Conservation (phyloP, 2,329 filamentous ascomycete species). For the Calonectria naviculata region DNA sequence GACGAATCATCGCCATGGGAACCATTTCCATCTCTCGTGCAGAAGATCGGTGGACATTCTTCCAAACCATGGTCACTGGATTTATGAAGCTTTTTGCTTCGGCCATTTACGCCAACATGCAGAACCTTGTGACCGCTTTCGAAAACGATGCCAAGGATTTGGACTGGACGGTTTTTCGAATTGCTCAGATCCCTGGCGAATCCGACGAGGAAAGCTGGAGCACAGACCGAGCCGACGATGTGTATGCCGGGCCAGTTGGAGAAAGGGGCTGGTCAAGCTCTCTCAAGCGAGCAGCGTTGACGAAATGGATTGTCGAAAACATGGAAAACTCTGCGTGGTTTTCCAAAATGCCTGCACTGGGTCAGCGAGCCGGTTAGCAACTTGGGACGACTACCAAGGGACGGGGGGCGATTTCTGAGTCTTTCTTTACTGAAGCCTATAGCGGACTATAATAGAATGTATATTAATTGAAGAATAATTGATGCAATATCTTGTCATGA, state of each 20-base stretch:
- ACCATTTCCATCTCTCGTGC: slow-evolving; percentile 43
- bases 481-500: no score
- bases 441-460: no score
- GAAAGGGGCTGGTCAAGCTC: slow-evolving; percentile 30
- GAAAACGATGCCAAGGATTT: slow-evolving; percentile 32
- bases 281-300: slow-evolving; percentile 32
- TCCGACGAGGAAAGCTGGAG: slow-evolving; percentile 41
- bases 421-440: no score
- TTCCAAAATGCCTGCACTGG: slow-evolving; percentile 1
- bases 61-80: slow-evolving; percentile 16
- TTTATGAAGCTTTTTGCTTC: slow-evolving; percentile 26
- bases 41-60: slow-evolving; percentile 35
- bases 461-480: no score
- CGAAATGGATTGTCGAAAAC: slow-evolving; percentile 44
- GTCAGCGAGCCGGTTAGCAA: background rate
- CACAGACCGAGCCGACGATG: slow-evolving; percentile 37
- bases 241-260: slow-evolving; percentile 33
- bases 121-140: slow-evolving; percentile 34
- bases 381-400: background rate
- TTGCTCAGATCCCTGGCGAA: slow-evolving; percentile 40
- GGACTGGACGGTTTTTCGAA: slow-evolving; percentile 44
- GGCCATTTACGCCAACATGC: slow-evolving; percentile 32
- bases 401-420: no score
- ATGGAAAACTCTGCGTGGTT: background rate
- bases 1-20: slow-evolving; percentile 47